phyloP scores from a whole-genome alignment of 495 filamentous ascomycete species.

The Pseudevernia furfuracea region DNA sequence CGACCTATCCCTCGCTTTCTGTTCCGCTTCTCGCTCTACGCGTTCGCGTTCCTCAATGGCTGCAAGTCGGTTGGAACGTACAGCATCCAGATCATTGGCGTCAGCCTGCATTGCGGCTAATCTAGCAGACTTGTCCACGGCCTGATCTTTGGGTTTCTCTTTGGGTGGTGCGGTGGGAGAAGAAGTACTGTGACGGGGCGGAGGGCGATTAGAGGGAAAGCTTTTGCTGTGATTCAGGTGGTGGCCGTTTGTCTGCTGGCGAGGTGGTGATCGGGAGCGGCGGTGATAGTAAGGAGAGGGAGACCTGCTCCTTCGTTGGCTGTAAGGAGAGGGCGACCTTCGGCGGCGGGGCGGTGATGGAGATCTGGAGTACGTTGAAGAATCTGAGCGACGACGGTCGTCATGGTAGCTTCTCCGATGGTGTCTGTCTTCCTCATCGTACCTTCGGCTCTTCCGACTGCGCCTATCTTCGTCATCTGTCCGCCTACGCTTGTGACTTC shows the following conservation, averaged over 20 bases:
- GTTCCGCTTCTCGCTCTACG: slow-evolving; percentile 55
- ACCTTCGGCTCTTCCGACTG: slow-evolving; percentile 14
- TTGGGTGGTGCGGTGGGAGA: slow-evolving; percentile 25
- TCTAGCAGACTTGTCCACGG: slow-evolving; percentile 47
- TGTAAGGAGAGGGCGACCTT: slow-evolving; percentile 23
- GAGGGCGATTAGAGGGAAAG: slow-evolving; percentile 19
- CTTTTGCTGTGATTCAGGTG: slow-evolving; percentile 28
- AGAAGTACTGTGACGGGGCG: slow-evolving; percentile 17
- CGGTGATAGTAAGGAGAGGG: slow-evolving; percentile 22
- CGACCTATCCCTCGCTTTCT: slow-evolving; percentile 46
- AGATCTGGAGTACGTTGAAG: slow-evolving; percentile 32
- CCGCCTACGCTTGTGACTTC: slow-evolving; percentile 17
- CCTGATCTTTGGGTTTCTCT: slow-evolving; percentile 13
- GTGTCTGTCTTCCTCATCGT: slow-evolving; percentile 29
- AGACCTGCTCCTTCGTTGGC: slow-evolving; percentile 24
- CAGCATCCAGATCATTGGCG: slow-evolving; percentile 67
- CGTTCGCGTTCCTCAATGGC: slow-evolving; percentile 60
- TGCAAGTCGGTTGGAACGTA: slow-evolving; percentile 63
- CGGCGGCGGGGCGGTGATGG: slow-evolving; percentile 25
- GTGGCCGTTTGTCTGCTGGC: slow-evolving; percentile 9
- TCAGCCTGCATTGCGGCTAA: slow-evolving; percentile 83
- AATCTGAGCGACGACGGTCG: slow-evolving; percentile 26
- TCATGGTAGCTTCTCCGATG: slow-evolving; percentile 24
- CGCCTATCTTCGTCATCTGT: slow-evolving; percentile 28
- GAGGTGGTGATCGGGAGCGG: slow-evolving; percentile 1